These are phyloP conservation scores for Trapa bicornis DNA, from an alignment of 345 rosid genomes.

Conservation along the genomic window DNA sequence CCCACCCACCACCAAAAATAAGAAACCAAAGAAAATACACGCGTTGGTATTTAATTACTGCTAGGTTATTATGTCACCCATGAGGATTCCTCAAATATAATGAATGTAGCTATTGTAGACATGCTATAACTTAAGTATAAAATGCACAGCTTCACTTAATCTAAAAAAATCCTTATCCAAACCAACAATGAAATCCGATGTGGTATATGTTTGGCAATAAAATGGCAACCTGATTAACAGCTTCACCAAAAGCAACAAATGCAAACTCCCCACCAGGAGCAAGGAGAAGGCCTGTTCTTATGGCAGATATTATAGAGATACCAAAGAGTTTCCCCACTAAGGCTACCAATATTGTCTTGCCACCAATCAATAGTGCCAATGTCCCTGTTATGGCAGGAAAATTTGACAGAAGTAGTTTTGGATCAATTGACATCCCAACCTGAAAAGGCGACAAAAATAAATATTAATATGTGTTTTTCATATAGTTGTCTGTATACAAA, in stretches of 20 bases:
- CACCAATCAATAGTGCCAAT: slow-evolving; percentile 71
- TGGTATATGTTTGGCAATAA: slow-evolving; percentile 1
- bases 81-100: not conserved
- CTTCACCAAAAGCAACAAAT: slow-evolving; percentile 98
- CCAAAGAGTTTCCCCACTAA: slow-evolving; percentile 77
- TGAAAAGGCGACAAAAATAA: slow-evolving; percentile 27
- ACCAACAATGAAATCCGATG: not conserved
- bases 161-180: not conserved
- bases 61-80: not conserved
- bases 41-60: too few relatives aligned
- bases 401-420: slow-evolving; percentile 81
- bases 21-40: not conserved
- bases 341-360: slow-evolving; percentile 70
- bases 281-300: slow-evolving; percentile 87
- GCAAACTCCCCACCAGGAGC: slow-evolving; percentile 99
- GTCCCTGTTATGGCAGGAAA: slow-evolving; percentile 70
- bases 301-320: slow-evolving; percentile 71
- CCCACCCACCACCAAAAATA: not conserved
- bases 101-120: not conserved
- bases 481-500: not conserved
- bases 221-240: slow-evolving; percentile 77
- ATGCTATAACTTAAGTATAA: not conserved
- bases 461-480: slow-evolving; percentile 6
- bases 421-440: slow-evolving; percentile 99
- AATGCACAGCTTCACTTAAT: not conserved